Conservation (phyloP, 257 asterid species). For the Nicotiana tabacum region DNA sequence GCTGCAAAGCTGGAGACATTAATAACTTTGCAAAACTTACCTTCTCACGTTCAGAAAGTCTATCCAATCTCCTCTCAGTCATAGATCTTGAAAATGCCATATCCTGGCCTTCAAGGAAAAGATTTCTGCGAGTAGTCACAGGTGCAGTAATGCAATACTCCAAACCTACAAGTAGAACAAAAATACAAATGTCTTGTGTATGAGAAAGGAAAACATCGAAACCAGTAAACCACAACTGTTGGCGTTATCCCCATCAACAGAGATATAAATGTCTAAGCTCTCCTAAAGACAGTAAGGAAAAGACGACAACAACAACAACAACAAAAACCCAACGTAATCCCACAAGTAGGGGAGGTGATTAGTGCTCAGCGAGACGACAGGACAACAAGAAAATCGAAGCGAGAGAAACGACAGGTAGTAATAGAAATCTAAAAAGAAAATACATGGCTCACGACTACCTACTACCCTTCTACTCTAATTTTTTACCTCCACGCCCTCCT, state of each 20-base stretch:
- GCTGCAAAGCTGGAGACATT: not conserved
- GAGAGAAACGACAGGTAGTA: no score
- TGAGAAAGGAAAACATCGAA: not conserved
- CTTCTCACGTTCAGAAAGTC: conserved; percentile 75
- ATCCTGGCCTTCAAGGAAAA: conserved; percentile 46
- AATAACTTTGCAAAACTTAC: conserved; percentile 22
- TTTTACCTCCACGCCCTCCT: no score
- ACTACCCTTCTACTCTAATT: no score
- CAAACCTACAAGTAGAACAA: conserved; percentile 43
- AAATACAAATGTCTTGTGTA: not conserved
- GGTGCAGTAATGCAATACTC: conserved; percentile 67
- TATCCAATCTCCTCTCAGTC: conserved; percentile 68
- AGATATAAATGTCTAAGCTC: not conserved
- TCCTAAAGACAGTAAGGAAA: not conserved
- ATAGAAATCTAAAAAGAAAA: no score
- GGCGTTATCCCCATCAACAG: not conserved
- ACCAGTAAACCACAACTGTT: not conserved
- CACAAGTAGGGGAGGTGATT: no score
- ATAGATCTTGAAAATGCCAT: conserved; percentile 54
- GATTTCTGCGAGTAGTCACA: conserved; percentile 39
- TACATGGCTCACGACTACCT: no score
- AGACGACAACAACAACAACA: not conserved
- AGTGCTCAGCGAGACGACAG: no score
- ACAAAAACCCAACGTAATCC: no score
- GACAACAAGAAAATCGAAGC: no score